Evolutionary conservation across 139 green algal genomes (phyloP).

Genomic region (Pseudopediastrum boryanum): DNA sequence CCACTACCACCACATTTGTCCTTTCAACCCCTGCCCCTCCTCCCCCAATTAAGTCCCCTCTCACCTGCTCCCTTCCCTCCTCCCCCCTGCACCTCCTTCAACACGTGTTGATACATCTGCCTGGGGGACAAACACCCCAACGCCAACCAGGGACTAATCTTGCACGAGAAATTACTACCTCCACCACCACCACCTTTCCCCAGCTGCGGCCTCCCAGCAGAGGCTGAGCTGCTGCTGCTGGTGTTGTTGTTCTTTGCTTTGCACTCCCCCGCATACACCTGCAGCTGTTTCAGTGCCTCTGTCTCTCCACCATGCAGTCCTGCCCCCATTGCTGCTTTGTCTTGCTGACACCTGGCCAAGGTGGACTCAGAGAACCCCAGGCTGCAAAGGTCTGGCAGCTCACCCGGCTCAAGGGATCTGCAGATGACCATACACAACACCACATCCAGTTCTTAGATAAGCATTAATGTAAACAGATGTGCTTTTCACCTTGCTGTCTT

Average conservation of each 20-base stretch:
- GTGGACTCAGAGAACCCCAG: conserved; percentile 55
- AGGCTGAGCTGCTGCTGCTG: not conserved
- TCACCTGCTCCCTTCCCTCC: conserved; percentile 2
- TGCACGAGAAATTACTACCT: conserved; percentile 65
- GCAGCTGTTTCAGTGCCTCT: conserved; percentile 59
- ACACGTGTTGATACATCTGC: conserved; percentile 48
- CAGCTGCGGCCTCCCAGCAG: not conserved
- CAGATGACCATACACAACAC: not conserved
- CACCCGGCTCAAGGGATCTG: not conserved
- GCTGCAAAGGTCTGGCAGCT: conserved; percentile 67
- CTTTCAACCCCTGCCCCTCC: too few species aligned
- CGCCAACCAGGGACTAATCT: conserved; percentile 84
- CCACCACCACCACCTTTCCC: not conserved
- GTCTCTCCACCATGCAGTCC: conserved; percentile 60
- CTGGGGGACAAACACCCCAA: conserved; percentile 84
- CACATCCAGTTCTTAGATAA: too few species aligned
- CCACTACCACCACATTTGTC: too few species aligned
- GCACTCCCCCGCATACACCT: not conserved
- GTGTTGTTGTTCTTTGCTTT: not conserved
- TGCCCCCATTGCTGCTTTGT: not conserved
- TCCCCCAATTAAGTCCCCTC: too few species aligned
- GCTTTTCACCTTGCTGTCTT: too few species aligned
- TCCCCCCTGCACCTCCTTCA: not conserved
- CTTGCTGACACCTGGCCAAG: not conserved
- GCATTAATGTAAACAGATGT: too few species aligned